Conservation (phyloP, 495 filamentous ascomycete species). For the Hypoxylon rickii region DNA sequence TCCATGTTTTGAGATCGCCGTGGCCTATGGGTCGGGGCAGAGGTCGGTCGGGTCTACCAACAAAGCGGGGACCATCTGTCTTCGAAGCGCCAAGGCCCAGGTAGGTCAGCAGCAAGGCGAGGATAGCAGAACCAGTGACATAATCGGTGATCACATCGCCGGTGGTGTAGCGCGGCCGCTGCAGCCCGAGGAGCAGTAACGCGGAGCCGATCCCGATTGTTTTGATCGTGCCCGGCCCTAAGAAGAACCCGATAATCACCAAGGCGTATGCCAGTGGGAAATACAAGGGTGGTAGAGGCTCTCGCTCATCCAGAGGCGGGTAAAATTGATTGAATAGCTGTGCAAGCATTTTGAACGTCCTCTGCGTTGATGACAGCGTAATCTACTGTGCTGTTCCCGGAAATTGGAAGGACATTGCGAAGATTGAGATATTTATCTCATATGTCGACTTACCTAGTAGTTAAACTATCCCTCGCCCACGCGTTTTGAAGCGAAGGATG, state of each 20-base stretch:
- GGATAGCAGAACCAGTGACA: not conserved
- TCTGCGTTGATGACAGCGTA: too few species aligned
- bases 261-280: not conserved
- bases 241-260: conserved; percentile 1
- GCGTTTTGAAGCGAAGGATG: too few species aligned
- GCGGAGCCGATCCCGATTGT: not conserved
- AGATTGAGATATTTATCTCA: too few species aligned
- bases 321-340: conserved; percentile 2
- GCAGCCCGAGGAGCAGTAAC: not conserved
- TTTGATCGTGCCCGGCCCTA: conserved; percentile 1
- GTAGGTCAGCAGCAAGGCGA: not conserved
- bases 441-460: too few species aligned
- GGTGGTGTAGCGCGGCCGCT: conserved; percentile 7
- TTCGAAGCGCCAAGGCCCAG: not conserved
- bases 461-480: too few species aligned
- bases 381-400: too few species aligned
- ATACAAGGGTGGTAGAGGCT: conserved; percentile 1
- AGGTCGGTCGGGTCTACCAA: not conserved
- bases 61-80: not conserved
- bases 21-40: not conserved
- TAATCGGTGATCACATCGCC: conserved; percentile 8
- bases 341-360: conserved; percentile 2
- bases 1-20: conserved; percentile 6
- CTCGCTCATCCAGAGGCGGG: conserved; percentile 5
- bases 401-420: too few species aligned